These are phyloP conservation scores for Pterulicium gracile DNA, from an alignment of 1,284 basidiomycete genomes.

Conservation along the genomic window DNA sequence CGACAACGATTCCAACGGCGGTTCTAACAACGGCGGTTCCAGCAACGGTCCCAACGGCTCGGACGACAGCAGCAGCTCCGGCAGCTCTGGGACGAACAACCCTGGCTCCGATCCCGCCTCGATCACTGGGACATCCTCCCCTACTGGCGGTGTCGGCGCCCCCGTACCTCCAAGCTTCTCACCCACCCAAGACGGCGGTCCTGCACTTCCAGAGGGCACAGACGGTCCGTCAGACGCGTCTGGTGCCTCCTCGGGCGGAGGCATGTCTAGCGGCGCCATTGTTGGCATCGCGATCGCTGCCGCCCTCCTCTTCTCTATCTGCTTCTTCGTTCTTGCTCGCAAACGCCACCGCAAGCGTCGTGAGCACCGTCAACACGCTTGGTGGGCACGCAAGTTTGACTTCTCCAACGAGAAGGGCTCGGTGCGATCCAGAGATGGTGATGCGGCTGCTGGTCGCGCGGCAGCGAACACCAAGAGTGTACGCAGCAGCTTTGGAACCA, in stretches of 20 bases:
- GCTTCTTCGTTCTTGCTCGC: constrained; percentile 21
- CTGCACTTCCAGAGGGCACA: no score
- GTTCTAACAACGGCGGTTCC: neutral
- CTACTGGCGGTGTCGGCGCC: constrained; percentile 9
- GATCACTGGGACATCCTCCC: constrained; percentile 7
- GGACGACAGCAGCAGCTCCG: neutral
- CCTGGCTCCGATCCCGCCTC: constrained; percentile 7
- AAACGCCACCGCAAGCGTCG: constrained; percentile 21
- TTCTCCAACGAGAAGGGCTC: constrained; percentile 5
- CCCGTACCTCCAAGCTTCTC: constrained; percentile 5
- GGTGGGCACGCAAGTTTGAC: constrained; percentile 15
- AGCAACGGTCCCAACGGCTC: neutral
- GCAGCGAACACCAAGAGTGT: constrained; percentile 8
- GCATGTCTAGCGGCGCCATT: constrained; percentile 18
- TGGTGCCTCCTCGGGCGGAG: constrained; percentile 6
- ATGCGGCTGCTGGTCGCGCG: constrained; percentile 3
- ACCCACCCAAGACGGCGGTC: no score
- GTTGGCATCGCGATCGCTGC: constrained; percentile 18
- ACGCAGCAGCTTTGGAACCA: constrained; percentile 37
- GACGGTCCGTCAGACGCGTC: no score
- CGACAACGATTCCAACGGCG: neutral
- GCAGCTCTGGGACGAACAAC: neutral
- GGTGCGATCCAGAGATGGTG: no score
- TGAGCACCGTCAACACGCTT: constrained; percentile 14
- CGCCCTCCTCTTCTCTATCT: constrained; percentile 13